Evolutionary conservation across 768 basidiomycete species (phyloP), one percentile per base, ranked within the genome.

Genomic region (Neoboletus magnificus): DNA sequence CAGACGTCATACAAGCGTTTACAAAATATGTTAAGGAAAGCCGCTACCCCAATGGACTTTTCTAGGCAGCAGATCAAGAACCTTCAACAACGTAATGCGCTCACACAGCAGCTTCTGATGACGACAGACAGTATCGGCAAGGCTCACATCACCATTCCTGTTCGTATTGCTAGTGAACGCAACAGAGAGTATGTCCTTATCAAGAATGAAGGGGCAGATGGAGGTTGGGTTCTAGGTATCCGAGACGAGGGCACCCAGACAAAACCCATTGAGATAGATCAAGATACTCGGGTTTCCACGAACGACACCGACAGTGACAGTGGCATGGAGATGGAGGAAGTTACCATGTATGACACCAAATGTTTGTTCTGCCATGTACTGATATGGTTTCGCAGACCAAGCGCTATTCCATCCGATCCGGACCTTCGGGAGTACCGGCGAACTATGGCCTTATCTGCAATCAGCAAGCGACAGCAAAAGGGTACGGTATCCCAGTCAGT

Each of bases 161-260:
- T 96, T 32, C 83, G 97, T 22, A 91, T 99, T 58, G 97, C 97
- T 1, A 93, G 93, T 62, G 95, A 98, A 71, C 77, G 95, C 58
- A 98, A 98, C 66, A 87, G 84, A 68, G 86, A 97, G 69, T 99
- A 99, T 71, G 78, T 98, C n/a, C 77, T 99, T 55, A 79, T 98
- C 55, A 96, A 96, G 76, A 96, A 97, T 63, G 86, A 92, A 59
- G 87, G 87, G 33, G 83, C 75, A 16, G 85, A 82, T 22, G 94
- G 95, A 2, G 97, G 97, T 1, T 99, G 97, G 96, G 85, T 95
- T 39, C 76, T 99, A 18, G 96, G 96, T 4, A 87, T 98, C 40
- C 79, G 90, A 46, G 92, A 97, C 62, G 83, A 90, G 49, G 93
- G 95, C 18, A 91, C 90, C 8, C 79, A 78, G 55, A 79, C 84